Percentiles rank a stretch among this genome's conserved stretches.
phyloP scores from a whole-genome alignment of 148 eudicot species.

The Arctostaphylos glauca region DNA sequence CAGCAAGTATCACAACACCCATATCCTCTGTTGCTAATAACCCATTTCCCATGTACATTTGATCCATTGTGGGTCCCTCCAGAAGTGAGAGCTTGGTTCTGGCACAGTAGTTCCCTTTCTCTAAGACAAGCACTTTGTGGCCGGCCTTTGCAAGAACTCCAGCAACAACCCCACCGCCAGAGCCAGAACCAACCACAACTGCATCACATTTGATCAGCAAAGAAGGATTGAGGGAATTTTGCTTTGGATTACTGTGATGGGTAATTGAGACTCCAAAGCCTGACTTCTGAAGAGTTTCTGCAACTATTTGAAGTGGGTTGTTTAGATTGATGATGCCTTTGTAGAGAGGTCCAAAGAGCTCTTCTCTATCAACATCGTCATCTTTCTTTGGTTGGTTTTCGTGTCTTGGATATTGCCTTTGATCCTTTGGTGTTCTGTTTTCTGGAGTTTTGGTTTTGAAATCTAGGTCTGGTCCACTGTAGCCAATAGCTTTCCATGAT shows the following conservation, averaged over 20 bases:
- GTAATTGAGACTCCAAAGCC: constrained; percentile 42
- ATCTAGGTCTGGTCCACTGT: constrained; percentile 64
- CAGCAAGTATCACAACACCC: constrained; percentile 51
- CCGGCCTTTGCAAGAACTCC: constrained; percentile 72
- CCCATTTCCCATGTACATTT: constrained; percentile 72
- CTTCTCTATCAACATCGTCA: constrained; percentile 12
- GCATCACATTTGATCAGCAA: constrained; percentile 58
- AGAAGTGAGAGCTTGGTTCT: constrained; percentile 57
- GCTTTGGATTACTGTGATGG: constrained; percentile 7
- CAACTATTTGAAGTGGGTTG: constrained; percentile 25
- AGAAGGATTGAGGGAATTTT: constrained; percentile 22
- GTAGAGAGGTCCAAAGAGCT: constrained; percentile 48
- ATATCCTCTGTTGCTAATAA: constrained; percentile 40
- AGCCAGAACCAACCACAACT: constrained; percentile 72
- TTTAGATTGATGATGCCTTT: constrained; percentile 39
- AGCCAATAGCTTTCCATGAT: constrained; percentile 71
- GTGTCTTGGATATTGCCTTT: not conserved
- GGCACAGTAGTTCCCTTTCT: constrained; percentile 60
- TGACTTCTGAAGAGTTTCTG: constrained; percentile 17
- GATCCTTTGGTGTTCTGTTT: constrained; percentile 3
- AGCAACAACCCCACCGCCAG: constrained; percentile 71
- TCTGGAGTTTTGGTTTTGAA: constrained; percentile 16
- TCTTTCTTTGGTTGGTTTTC: constrained; percentile 16
- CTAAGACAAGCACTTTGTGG: constrained; percentile 70
- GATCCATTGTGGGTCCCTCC: constrained; percentile 54